Evolutionary conservation across 805 yeast genomes (phyloP), one percentile per base, ranked within the genome.

Genomic region (Starmera caribaea): DNA sequence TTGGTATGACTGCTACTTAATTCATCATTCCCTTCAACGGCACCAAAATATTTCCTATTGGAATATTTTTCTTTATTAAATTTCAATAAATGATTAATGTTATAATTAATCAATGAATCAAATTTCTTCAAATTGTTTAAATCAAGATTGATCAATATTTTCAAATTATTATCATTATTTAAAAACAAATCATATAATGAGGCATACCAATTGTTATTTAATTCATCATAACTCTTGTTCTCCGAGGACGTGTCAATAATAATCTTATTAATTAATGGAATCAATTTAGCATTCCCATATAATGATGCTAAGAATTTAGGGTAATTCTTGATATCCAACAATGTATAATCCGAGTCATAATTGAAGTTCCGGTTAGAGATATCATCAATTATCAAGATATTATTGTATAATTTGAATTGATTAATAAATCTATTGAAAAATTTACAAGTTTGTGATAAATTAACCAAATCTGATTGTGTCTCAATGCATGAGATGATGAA

Each of bases 401-500:
- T 50, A 2, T 43, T 34, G 40, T 56, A 57, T n/a, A 56, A 37
- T 32, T 50, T 44, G 7, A 21, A 21, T 21, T 37, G 41, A 35
- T 49, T 54, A 17, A 56, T 50, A 47, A 57, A 45, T 27, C 38
- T 45, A 40, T 53, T 50, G 43, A 57, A 54, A 36, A 49, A 47
- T 32, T 45, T 42, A 37, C 59, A 54, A 3, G 58, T 49, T 36
- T 36, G 50, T 9, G 49, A 41, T 35, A 57, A 40, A 17, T 45
- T 40, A 34, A 56, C 49, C 31, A 57, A 41, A 31, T 57, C 62
- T 17, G 38, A 41, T 37, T 55, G 60, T 1, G 51, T 41, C 27
- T 50, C 59, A 17, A 48, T 45, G 39, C 58, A 54, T 37, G 51
- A 51, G 2, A 55, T 41, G 21, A 54, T 53, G 38, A 54, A 52